Conservation (phyloP, 2,329 filamentous ascomycete species). For the Beauveria caledonica region DNA sequence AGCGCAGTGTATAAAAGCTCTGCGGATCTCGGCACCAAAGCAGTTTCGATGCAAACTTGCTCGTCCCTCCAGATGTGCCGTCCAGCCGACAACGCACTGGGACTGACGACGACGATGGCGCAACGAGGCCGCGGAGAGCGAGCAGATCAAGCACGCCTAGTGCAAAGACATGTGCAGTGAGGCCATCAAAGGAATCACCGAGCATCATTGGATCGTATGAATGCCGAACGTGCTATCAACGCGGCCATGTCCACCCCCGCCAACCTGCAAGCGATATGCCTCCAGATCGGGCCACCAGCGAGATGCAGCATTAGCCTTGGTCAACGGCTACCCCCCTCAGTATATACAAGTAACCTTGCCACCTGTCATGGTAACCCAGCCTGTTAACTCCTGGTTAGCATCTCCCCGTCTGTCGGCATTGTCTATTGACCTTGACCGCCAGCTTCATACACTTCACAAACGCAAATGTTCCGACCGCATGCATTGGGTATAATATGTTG, state of each 20-base stretch:
- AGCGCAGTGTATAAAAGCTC: background rate
- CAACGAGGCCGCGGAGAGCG: background rate
- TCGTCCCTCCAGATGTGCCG: background rate
- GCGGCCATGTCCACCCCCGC: background rate
- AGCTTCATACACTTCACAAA: too few species aligned
- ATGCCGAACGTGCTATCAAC: too few species aligned
- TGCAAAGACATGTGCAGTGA: too few species aligned
- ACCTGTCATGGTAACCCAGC: too few species aligned
- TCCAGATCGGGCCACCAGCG: background rate
- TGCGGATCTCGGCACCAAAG: background rate
- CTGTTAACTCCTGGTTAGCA: too few species aligned
- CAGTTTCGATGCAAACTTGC: background rate
- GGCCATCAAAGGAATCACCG: background rate
- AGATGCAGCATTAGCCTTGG: background rate
- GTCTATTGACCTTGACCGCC: too few species aligned
- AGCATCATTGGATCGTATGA: background rate
- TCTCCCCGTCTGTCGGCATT: too few species aligned
- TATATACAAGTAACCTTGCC: too few species aligned
- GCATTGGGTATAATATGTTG: too few species aligned
- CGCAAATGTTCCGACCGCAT: too few species aligned
- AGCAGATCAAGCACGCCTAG: background rate
- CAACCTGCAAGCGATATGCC: background rate
- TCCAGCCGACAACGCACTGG: background rate
- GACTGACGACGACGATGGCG: background rate
- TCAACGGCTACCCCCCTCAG: too few species aligned